These are phyloP conservation scores for Pochonia chlamydosporia DNA, from an alignment of 2,329 filamentous ascomycete genomes.

Conservation along the genomic window DNA sequence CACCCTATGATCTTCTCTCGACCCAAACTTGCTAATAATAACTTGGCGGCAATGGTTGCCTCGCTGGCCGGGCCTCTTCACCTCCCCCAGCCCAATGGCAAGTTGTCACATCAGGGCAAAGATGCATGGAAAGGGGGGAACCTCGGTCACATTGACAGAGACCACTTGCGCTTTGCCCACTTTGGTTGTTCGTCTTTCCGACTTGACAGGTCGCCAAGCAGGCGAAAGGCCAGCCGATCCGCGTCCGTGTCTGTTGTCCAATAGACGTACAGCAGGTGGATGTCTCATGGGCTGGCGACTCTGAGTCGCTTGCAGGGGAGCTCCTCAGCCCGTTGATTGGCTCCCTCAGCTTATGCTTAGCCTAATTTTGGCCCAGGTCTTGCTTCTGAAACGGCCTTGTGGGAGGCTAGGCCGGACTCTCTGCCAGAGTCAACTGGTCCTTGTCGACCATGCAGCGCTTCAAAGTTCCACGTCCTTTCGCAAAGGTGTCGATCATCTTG, in stretches of 20 bases:
- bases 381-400: slow-evolving; percentile 18
- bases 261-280: slow-evolving; percentile 11
- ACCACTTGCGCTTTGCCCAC: background rate
- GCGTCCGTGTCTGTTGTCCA: slow-evolving; percentile 4
- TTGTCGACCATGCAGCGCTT: background rate
- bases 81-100: too few relatives aligned
- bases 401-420: background rate
- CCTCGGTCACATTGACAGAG: too few relatives aligned
- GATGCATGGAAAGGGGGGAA: too few relatives aligned
- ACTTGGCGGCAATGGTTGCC: background rate
- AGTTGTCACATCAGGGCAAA: too few relatives aligned
- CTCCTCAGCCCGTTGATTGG: slow-evolving; percentile 28
- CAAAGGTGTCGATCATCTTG: background rate
- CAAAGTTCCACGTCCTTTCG: too few relatives aligned
- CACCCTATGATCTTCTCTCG: too few relatives aligned
- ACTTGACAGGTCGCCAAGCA: background rate
- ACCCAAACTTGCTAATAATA: background rate
- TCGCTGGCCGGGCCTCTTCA: too few relatives aligned
- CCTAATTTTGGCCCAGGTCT: slow-evolving; percentile 23
- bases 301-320: slow-evolving; percentile 21
- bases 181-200: background rate
- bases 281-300: slow-evolving; percentile 4
- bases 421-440: background rate
- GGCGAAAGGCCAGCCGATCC: background rate
- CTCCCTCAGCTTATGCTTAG: slow-evolving; percentile 20